Evolutionary conservation across 2,329 filamentous ascomycete species (phyloP), one percentile per base, ranked within the genome.

Genomic region (Mycosphaerella sp.): DNA sequence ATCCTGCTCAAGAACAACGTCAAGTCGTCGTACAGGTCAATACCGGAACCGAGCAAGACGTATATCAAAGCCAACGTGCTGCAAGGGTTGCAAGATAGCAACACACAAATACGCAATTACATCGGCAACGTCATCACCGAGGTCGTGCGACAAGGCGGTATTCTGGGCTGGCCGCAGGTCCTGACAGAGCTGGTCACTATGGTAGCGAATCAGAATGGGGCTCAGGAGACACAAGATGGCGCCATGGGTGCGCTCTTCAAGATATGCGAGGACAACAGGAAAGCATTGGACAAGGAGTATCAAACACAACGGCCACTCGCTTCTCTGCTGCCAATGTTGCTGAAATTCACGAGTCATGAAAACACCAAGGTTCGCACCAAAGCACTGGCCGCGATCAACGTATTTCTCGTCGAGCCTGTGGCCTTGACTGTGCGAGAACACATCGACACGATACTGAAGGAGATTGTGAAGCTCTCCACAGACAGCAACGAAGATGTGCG

Each of bases 1-100:
- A 84, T 97, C 65, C 93, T 96, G 81, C 79, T 98, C 59, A 98
- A 97, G 75, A 97, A 96, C 71, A 89, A 94, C 66, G 80, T 97
- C 68, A 85, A 81, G 66, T 73, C 80, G 42, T 78, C 82, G 37
- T 91, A 87, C 75, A 86, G 86, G 67, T 76, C 80, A 50, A 88
- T 96, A 56, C 79, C 88, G 47, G 82, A 86, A 44, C 68, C 76
- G 36, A 91, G 85, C 66, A 75, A 94, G 60, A 73, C 77, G 27
- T 85, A 95, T 65, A 82, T 97, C 68, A 89, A 87, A 68, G 80
- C 87, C 45, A 82, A 87, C 30, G 80, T 95, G 10, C 79, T 94
- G 50, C 71, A 86, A 54, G 85, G 86, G 12, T 78, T 98, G 49
- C 87, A 89, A 68, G 93, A 98, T 70, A 78, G 80, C 57, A 86